A percentile compares a stretch with the other conserved stretches of the same genome.
These are phyloP conservation scores for Crotalaria pallida DNA, from an alignment of 306 rosid genomes.

Conservation along the genomic window DNA sequence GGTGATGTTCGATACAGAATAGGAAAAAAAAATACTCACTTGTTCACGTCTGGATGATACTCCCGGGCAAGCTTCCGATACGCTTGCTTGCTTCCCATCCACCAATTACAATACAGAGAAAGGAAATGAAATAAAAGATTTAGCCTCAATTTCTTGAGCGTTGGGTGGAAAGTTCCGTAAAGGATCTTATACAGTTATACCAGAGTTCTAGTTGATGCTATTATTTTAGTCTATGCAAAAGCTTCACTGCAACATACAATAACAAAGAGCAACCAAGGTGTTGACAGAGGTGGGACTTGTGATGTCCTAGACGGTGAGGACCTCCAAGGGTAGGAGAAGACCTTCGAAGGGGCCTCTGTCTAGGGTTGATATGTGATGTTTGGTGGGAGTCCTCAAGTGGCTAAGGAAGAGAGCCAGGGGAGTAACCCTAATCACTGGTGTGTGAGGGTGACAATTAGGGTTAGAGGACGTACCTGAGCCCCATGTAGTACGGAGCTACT, in stretches of 20 bases:
- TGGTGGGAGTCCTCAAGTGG: no score
- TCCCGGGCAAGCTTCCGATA: slow-evolving; percentile 94
- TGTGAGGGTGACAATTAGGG: no score
- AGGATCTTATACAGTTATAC: not conserved
- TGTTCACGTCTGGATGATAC: slow-evolving; percentile 96
- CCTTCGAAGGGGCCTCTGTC: no score
- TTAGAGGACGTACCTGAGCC: no score
- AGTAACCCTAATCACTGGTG: no score
- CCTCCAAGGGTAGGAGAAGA: no score
- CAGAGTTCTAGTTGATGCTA: not conserved
- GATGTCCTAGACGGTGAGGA: no score
- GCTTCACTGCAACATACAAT: not conserved
- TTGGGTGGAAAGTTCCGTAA: not conserved
- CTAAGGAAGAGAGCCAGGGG: no score
- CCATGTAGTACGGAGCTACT: no score
- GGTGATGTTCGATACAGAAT: not conserved
- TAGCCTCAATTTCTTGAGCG: not conserved
- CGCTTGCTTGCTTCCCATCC: slow-evolving; percentile 32
- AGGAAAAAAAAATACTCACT: slow-evolving; percentile 43
- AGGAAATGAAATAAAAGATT: not conserved
- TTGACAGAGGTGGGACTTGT: not conserved
- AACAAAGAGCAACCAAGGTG: not conserved
- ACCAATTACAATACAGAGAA: not conserved
- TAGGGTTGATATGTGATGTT: no score
- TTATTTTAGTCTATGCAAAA: not conserved